Conservation (phyloP, 2,329 filamentous ascomycete genomes). For the Fusarium chuoi region DNA sequence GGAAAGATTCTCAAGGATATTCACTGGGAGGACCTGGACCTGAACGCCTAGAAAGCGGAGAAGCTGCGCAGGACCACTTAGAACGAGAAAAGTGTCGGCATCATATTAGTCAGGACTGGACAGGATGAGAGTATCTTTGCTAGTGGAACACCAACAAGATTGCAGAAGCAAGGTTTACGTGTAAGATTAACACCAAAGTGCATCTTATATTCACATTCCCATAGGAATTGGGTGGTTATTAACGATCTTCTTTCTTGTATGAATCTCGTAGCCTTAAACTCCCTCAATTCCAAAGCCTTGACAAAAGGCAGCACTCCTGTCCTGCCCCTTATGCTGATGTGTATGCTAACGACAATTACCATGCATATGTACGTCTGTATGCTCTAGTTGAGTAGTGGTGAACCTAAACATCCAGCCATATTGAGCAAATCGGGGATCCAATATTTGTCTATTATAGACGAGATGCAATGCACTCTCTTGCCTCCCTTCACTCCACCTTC, state of each 20-base stretch:
- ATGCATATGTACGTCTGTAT: constrained; percentile 24
- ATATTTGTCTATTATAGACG: constrained; percentile 29
- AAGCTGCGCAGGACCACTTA: constrained; percentile 34
- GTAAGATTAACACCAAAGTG: constrained; percentile 32
- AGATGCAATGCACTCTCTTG: constrained; percentile 5
- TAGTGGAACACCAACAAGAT: neutral
- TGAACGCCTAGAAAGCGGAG: constrained; percentile 43
- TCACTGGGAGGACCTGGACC: constrained; percentile 73
- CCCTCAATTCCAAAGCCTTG: neutral
- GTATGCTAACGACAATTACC: constrained; percentile 26
- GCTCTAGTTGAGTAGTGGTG: constrained; percentile 31
- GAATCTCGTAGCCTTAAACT: constrained; percentile 4
- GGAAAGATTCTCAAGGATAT: constrained; percentile 74
- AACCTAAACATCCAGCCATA: constrained; percentile 32
- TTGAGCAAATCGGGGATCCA: constrained; percentile 35
- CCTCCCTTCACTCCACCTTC: constrained; percentile 13
- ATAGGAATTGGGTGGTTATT: constrained; percentile 19
- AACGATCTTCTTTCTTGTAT: constrained; percentile 23
- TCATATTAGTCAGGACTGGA: constrained; percentile 21
- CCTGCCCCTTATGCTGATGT: constrained; percentile 16
- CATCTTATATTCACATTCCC: constrained; percentile 24
- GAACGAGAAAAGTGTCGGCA: constrained; percentile 31
- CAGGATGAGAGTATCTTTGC: constrained; percentile 11
- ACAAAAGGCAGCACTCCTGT: constrained; percentile 15
- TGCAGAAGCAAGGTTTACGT: constrained; percentile 24